Conservation (phyloP, 2,329 filamentous ascomycete species). For the Cyphellophora attinorum region DNA sequence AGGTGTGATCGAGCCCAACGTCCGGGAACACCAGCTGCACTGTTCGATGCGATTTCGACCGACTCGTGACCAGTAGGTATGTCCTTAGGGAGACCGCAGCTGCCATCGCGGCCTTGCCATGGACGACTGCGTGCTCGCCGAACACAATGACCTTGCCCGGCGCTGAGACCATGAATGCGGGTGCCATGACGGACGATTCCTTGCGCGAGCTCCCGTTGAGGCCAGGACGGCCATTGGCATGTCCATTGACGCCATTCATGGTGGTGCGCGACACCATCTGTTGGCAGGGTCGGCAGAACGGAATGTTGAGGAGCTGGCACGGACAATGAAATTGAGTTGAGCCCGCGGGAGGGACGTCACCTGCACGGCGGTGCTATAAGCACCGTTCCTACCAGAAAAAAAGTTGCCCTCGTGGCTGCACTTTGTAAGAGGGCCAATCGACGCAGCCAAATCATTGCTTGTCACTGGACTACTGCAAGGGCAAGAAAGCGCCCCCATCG, state of each 20-base stretch:
- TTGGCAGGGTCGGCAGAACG: too few relatives aligned
- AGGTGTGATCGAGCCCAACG: conserved; percentile 79
- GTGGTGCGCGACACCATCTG: background rate
- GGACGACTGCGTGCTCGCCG: conserved; percentile 95
- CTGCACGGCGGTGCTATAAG: too few relatives aligned
- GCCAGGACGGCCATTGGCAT: conserved; percentile 9
- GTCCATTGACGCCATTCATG: conserved; percentile 15
- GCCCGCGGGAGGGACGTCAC: too few relatives aligned
- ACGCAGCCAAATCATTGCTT: too few relatives aligned
- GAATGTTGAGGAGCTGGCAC: too few relatives aligned
- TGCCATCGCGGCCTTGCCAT: conserved; percentile 92
- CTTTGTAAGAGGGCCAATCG: too few relatives aligned
- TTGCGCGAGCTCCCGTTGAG: conserved; percentile 24
- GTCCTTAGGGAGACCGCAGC: conserved; percentile 91
- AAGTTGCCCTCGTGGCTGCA: too few relatives aligned
- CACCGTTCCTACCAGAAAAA: too few relatives aligned
- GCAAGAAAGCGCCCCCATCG: too few relatives aligned
- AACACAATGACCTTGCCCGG: conserved; percentile 98
- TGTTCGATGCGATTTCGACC: conserved; percentile 84
- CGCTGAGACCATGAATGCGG: conserved; percentile 94
- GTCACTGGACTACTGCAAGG: too few relatives aligned
- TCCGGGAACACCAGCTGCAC: conserved; percentile 86
- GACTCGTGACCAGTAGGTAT: conserved; percentile 88
- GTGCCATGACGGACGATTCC: conserved; percentile 55
- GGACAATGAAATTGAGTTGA: too few relatives aligned